Evolutionary conservation across 805 yeast species (phyloP).

Genomic region (Wickerhamiella musiphila): DNA sequence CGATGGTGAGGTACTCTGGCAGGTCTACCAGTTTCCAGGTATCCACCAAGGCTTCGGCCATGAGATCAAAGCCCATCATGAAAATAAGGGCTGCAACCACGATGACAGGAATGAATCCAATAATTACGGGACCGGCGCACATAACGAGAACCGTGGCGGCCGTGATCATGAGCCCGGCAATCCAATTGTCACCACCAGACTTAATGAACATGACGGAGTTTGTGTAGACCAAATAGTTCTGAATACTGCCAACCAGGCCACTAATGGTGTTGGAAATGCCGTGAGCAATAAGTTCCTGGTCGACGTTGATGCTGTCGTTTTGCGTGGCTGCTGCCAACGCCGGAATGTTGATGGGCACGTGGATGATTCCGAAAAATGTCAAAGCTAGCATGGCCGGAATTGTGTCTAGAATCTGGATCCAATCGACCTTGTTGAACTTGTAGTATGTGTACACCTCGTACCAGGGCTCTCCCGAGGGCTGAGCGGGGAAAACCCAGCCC

Average conservation of each 20-base stretch:
- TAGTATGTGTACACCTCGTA: constrained; percentile 64
- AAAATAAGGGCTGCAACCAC: constrained; percentile 90
- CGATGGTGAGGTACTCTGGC: constrained; percentile 71
- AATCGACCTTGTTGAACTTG: constrained; percentile 53
- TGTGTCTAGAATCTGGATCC: constrained; percentile 49
- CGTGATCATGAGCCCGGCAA: constrained; percentile 83
- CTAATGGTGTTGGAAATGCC: constrained; percentile 79
- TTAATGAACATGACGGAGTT: constrained; percentile 80
- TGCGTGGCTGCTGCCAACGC: constrained; percentile 85
- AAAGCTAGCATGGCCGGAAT: constrained; percentile 89
- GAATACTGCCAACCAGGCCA: constrained; percentile 75
- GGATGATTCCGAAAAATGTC: constrained; percentile 88
- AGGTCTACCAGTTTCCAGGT: constrained; percentile 57
- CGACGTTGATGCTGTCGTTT: constrained; percentile 67
- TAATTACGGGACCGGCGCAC: constrained; percentile 80
- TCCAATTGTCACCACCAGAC: constrained; percentile 82
- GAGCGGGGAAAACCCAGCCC: constrained; percentile 76
- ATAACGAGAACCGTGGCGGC: constrained; percentile 62
- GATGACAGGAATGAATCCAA: constrained; percentile 86
- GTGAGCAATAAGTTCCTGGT: constrained; percentile 85
- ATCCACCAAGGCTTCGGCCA: constrained; percentile 74
- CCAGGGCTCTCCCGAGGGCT: constrained; percentile 62
- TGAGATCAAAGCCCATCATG: constrained; percentile 73
- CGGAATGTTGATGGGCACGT: constrained; percentile 95
- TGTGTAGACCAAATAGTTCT: constrained; percentile 87